These are phyloP conservation scores for Pseudogymnoascus sp. DNA, from an alignment of 2,329 filamentous ascomycete species.

Conservation along the genomic window DNA sequence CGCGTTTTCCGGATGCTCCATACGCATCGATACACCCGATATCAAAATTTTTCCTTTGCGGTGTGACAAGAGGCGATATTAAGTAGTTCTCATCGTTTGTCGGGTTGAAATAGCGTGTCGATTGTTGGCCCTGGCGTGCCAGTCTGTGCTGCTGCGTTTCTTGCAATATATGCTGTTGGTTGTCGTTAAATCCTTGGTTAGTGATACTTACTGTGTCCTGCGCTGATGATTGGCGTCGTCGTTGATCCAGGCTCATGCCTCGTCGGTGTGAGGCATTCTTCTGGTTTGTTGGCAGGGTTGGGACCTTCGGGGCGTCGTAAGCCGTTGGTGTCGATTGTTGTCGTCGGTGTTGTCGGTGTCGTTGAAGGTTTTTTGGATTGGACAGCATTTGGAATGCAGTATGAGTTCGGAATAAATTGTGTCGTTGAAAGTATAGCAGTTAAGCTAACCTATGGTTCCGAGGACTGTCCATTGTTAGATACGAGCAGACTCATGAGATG, in stretches of 20 bases:
- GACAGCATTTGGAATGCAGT: constrained; percentile 70
- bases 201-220: constrained; percentile 42
- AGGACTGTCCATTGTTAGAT: constrained; percentile 31
- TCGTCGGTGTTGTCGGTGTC: constrained; percentile 70
- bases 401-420: constrained; percentile 57
- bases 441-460: constrained; percentile 43
- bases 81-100: constrained; percentile 46
- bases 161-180: constrained; percentile 72
- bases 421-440: constrained; percentile 42
- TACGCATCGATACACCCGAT: constrained; percentile 32
- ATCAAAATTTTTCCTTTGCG: constrained; percentile 46
- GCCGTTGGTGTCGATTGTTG: constrained; percentile 78
- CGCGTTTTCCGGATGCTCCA: constrained; percentile 17
- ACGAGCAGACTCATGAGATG: neutral
- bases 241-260: constrained; percentile 75
- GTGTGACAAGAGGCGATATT: constrained; percentile 48
- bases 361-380: constrained; percentile 64
- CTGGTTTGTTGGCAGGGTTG: constrained; percentile 52
- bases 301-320: constrained; percentile 68
- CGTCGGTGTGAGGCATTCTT: constrained; percentile 59
- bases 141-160: constrained; percentile 83
- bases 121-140: constrained; percentile 61
- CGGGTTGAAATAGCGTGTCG: constrained; percentile 16
- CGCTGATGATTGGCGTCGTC: constrained; percentile 46
- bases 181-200: constrained; percentile 46